Conservation (phyloP, 495 filamentous ascomycete genomes). For the Recurvomyces mirabilis region DNA sequence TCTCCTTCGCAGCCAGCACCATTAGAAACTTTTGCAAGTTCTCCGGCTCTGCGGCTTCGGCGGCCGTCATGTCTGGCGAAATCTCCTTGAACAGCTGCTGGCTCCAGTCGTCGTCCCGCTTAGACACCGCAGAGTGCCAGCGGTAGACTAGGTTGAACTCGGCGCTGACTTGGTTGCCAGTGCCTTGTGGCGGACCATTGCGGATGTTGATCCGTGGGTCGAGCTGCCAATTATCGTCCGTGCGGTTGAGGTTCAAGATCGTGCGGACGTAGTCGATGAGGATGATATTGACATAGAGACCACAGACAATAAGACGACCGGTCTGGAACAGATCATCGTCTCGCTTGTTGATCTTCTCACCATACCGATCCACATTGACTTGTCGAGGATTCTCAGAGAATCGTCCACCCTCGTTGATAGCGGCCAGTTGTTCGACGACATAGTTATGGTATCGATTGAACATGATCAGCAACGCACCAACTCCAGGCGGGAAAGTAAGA, state of each 20-base stretch:
- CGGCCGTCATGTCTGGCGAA: constrained; percentile 22
- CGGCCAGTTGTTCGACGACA: constrained; percentile 41
- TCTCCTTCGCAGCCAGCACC: constrained; percentile 23
- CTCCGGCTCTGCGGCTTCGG: constrained; percentile 9
- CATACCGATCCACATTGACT: constrained; percentile 16
- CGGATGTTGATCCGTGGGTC: constrained; percentile 33
- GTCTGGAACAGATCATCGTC: constrained; percentile 35
- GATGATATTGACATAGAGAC: constrained; percentile 34
- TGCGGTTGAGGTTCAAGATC: constrained; percentile 34
- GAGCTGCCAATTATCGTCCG: constrained; percentile 31
- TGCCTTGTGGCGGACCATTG: constrained; percentile 26
- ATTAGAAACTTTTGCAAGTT: constrained; percentile 3
- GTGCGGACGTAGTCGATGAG: constrained; percentile 35
- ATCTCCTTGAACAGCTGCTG: constrained; percentile 41
- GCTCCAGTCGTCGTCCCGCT: constrained; percentile 56
- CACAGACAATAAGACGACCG: constrained; percentile 31
- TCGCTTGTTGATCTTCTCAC: constrained; percentile 21
- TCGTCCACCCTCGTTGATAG: constrained; percentile 48
- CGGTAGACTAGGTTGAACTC: constrained; percentile 67
- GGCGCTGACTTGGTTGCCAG: constrained; percentile 58
- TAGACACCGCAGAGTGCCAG: constrained; percentile 56
- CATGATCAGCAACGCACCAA: constrained; percentile 56
- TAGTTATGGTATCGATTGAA: constrained; percentile 46
- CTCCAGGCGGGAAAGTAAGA: constrained; percentile 74
- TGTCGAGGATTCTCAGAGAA: constrained; percentile 31